phyloP scores from a whole-genome alignment of 192 early-diverging fungal species.

The Backusella westeae region DNA sequence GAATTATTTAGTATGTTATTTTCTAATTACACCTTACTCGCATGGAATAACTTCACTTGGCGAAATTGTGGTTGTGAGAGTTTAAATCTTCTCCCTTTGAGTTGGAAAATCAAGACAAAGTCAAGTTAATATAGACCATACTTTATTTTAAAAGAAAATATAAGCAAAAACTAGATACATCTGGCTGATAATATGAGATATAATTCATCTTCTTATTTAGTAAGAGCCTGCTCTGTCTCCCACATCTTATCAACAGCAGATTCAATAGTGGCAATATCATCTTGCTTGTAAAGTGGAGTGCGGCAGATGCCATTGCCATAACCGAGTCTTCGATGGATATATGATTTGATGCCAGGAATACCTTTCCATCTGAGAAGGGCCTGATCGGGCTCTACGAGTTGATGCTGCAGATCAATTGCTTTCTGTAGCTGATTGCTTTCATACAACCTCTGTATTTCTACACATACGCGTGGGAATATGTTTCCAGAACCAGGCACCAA shows the following conservation, averaged over 20 bases:
- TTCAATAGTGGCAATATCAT: background rate
- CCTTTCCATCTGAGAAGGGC: slow-evolving; percentile 33
- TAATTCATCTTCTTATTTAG: background rate
- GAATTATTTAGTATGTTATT: too few relatives aligned
- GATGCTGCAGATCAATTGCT: slow-evolving; percentile 28
- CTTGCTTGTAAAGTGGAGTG: background rate
- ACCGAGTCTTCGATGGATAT: slow-evolving; percentile 20
- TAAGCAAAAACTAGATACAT: background rate
- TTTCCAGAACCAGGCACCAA: slow-evolving; percentile 33
- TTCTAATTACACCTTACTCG: too few relatives aligned
- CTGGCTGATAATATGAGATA: too few relatives aligned
- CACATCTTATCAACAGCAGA: slow-evolving; percentile 1
- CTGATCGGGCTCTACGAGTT: slow-evolving; percentile 30
- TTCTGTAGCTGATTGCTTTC: slow-evolving; percentile 24
- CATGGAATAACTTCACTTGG: too few relatives aligned
- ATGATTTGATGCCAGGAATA: slow-evolving; percentile 32
- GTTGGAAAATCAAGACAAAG: too few relatives aligned
- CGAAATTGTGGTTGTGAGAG: too few relatives aligned
- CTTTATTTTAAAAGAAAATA: too few relatives aligned
- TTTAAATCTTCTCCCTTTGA: too few relatives aligned
- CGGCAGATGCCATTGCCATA: slow-evolving; percentile 25
- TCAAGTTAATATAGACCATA: too few relatives aligned
- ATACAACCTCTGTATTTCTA: slow-evolving; percentile 25
- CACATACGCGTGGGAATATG: slow-evolving; percentile 19
- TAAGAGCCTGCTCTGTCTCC: background rate